phyloP scores from a whole-genome alignment of 2,329 filamentous ascomycete species.

The Purpureocillium lavendulum region DNA sequence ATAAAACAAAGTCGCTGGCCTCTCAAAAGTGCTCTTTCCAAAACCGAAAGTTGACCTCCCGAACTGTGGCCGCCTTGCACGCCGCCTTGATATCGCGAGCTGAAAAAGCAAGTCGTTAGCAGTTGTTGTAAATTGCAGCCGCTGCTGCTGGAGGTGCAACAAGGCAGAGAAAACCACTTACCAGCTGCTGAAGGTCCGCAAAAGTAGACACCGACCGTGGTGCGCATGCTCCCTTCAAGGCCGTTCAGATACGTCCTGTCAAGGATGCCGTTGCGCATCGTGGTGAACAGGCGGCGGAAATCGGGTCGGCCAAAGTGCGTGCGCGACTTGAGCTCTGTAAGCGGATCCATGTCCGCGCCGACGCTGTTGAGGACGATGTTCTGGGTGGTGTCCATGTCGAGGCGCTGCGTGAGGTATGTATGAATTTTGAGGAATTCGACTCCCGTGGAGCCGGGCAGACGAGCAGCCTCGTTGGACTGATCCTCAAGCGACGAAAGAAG shows the following conservation, averaged over 20 bases:
- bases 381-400: constrained; percentile 85
- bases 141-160: neutral
- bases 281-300: constrained; percentile 69
- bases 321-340: constrained; percentile 81
- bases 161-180: constrained; percentile 24
- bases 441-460: constrained; percentile 56
- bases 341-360: constrained; percentile 75
- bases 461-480: constrained; percentile 66
- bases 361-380: constrained; percentile 98
- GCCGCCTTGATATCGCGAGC: constrained; percentile 81
- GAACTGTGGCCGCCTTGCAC: constrained; percentile 61
- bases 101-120: constrained; percentile 32
- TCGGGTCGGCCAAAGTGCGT: constrained; percentile 96
- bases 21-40: constrained; percentile 89
- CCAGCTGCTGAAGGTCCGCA: constrained; percentile 74
- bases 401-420: constrained; percentile 89
- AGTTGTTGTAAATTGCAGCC: too few species aligned
- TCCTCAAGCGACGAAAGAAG: constrained; percentile 84
- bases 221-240: constrained; percentile 65
- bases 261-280: constrained; percentile 81
- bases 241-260: constrained; percentile 80
- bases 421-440: constrained; percentile 93
- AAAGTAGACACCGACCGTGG: constrained; percentile 94
- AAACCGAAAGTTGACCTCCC: constrained; percentile 88
- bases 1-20: neutral